Base-by-base conservation (phyloP, 1,284 basidiomycete species). In the Hemileia vastatrix region DNA sequence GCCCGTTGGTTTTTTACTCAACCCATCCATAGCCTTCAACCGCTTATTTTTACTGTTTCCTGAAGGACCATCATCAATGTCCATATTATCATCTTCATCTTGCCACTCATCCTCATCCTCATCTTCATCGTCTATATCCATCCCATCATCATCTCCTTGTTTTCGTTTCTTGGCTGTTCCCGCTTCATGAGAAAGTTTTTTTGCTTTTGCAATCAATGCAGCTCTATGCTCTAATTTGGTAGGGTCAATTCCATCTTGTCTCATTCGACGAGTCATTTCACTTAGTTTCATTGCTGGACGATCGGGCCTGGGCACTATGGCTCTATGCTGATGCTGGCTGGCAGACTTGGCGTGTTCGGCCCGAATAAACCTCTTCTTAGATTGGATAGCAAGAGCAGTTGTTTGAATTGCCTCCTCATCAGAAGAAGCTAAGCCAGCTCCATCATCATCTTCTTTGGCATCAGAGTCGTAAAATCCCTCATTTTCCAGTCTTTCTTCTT, bases 381-480 rank as follows among this genome's bases (percentile, higher is more conserved):
- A 80, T 43, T 80, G 77, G 69, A 86, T 82, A 50, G 85, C 83
- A 57, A 83, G 82, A 18, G 81, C 82, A 1, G 85, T 86, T 73
- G 89, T 87, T 21, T 86, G 84, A 70, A 82, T 79, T 65, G 81
- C 80, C 76, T 95, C 91, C 76, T 94, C 92, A 64, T 95, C 93
- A 11, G 90, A 93, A 3, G 44, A 54, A 59, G 13, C 21, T 4
- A 24, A 23, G 24, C 24, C 53, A n/a, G n/a, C n/a, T n/a, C n/a
- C n/a, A n/a, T n/a, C n/a, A 52, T 43, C 79, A 65, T 80, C 87
- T 60, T 90, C 87, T 62, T 87, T 87, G 31, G 73, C 74, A 60
- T 89, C 90, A 65, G 81, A 84, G 51, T 90, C 89, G 77, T 98
- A 99, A 81, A 91, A 97, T 4, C 94, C 95, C 73, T 97, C 90